Percentiles rank a stretch among this genome's conserved stretches.
Conservation (phyloP, 2,329 filamentous ascomycete genomes). For the Ophiostoma australiae region DNA sequence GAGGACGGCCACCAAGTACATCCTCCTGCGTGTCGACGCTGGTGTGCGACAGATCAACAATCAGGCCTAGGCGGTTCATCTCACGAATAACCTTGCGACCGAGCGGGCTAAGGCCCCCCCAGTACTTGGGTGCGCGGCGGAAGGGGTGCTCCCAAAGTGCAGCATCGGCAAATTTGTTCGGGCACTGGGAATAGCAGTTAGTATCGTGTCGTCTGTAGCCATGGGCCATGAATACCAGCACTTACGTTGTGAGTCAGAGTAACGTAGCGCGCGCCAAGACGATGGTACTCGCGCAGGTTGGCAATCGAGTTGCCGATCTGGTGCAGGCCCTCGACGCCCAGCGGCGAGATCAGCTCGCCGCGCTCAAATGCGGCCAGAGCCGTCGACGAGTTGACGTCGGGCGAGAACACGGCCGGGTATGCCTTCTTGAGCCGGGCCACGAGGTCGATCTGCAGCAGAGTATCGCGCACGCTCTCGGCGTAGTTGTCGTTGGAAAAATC, state of each 20-base stretch:
- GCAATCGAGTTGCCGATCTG: slow-evolving; percentile 83
- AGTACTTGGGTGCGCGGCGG: slow-evolving; percentile 52
- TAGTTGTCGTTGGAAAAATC: slow-evolving; percentile 73
- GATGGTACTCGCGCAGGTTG: slow-evolving; percentile 69
- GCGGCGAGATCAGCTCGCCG: slow-evolving; percentile 66
- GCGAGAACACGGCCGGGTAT: slow-evolving; percentile 67
- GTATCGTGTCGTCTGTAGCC: neutral
- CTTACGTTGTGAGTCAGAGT: slow-evolving; percentile 75
- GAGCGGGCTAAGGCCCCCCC: slow-evolving; percentile 66
- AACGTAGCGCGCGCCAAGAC: slow-evolving; percentile 77
- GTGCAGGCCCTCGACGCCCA: slow-evolving; percentile 83
- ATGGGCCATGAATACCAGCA: neutral
- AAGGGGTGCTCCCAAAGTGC: slow-evolving; percentile 58
- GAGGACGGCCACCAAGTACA: slow-evolving; percentile 57
- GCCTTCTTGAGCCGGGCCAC: slow-evolving; percentile 57
- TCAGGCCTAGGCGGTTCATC: slow-evolving; percentile 92
- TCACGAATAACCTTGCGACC: slow-evolving; percentile 69
- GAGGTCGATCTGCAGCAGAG: slow-evolving; percentile 70
- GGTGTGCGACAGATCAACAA: slow-evolving; percentile 80
- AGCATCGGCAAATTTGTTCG: slow-evolving; percentile 84
- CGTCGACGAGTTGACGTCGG: slow-evolving; percentile 51
- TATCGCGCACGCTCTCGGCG: slow-evolving; percentile 49
- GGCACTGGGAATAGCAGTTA: slow-evolving; percentile 46
- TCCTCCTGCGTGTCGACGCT: slow-evolving; percentile 79
- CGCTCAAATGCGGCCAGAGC: slow-evolving; percentile 56